Evolutionary conservation across 1,139 yeast genomes (phyloP).

Genomic region (Saccharomyces hybrid): DNA sequence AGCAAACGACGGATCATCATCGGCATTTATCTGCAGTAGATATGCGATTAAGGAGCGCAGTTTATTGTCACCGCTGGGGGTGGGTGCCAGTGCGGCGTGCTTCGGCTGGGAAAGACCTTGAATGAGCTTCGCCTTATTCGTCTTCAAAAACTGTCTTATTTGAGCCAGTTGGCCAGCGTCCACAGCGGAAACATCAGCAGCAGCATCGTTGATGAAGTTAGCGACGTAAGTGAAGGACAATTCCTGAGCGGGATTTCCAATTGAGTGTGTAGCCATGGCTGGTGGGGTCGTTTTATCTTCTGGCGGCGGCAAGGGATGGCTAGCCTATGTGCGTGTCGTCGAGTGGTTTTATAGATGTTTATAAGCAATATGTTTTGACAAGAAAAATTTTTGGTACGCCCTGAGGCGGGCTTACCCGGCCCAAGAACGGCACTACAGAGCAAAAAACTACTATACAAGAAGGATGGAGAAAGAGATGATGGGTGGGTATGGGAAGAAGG

Average conservation of each 20-base stretch:
- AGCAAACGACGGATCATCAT: neutral
- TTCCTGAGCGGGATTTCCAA: neutral
- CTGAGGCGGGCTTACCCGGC: neutral
- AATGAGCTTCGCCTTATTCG: neutral
- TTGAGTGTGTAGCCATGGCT: neutral
- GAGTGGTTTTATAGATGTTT: neutral
- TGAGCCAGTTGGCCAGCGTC: neutral
- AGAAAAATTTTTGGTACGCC: neutral
- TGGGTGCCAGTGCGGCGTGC: too few species aligned
- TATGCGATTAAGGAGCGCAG: neutral
- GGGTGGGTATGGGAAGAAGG: neutral
- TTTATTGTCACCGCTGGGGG: neutral
- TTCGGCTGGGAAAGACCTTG: neutral
- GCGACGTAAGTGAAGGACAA: neutral
- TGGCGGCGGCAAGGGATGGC: neutral
- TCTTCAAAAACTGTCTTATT: conserved; percentile 1
- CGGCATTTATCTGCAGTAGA: neutral
- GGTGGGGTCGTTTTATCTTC: neutral
- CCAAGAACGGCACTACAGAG: neutral
- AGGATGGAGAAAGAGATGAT: neutral
- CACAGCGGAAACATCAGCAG: neutral
- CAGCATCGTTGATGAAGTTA: neutral
- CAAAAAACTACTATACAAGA: neutral
- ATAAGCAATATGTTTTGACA: neutral
- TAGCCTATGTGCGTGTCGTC: neutral